These are phyloP conservation scores for Onygena corvina DNA, from an alignment of 2,329 filamentous ascomycete species.

Conservation along the genomic window DNA sequence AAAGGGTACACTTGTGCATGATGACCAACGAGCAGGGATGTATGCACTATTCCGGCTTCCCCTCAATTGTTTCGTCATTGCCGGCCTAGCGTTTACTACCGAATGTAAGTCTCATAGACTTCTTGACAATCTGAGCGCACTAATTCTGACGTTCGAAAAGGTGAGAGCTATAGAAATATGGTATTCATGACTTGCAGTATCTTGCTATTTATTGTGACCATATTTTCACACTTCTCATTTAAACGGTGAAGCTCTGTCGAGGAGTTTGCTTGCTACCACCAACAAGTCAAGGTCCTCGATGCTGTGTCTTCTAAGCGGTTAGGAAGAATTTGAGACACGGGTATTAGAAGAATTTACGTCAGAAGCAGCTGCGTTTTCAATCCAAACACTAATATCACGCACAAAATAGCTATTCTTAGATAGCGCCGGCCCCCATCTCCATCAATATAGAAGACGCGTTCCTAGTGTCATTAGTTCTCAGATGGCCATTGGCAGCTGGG, in stretches of 20 bases:
- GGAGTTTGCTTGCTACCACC: not conserved
- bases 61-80: conserved; percentile 46
- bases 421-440: not conserved
- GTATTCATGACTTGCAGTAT: conserved; percentile 24
- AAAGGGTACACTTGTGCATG: conserved; percentile 45
- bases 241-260: not conserved
- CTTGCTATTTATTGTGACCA: conserved; percentile 10
- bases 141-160: not conserved
- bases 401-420: conserved; percentile 1
- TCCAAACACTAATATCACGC: not conserved
- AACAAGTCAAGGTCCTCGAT: not conserved
- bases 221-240: conserved; percentile 9
- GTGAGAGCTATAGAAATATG: conserved; percentile 20
- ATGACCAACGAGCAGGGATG: conserved; percentile 42
- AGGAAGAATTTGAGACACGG: not conserved
- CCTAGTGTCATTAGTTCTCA: too few relatives aligned
- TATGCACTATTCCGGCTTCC: conserved; percentile 49
- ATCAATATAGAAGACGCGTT: not conserved
- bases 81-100: conserved; percentile 37
- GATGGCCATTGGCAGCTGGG: too few relatives aligned
- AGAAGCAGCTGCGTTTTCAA: not conserved
- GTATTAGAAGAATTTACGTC: not conserved
- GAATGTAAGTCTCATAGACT: conserved; percentile 26
- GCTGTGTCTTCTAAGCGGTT: not conserved
- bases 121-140: too few relatives aligned